Conservation (phyloP, 495 filamentous ascomycete genomes). For the Penicillium psychrofluorescens region DNA sequence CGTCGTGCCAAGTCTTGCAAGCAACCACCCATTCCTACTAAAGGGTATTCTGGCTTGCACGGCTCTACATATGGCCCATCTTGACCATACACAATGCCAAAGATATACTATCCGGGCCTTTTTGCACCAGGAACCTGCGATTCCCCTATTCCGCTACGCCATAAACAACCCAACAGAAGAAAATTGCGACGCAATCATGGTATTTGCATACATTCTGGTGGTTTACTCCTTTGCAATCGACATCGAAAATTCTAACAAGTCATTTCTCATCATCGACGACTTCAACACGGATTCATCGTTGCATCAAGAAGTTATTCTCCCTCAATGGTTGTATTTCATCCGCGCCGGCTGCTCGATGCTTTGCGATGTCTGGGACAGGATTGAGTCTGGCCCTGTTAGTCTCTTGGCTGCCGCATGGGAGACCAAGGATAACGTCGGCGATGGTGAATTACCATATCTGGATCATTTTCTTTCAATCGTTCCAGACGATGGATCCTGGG, state of each 20-base stretch:
- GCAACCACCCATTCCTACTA: conserved; percentile 17
- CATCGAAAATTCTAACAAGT: conserved; percentile 1
- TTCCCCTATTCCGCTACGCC: conserved; percentile 23
- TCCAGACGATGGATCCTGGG: conserved; percentile 4
- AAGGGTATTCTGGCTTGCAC: conserved; percentile 30
- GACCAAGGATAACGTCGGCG: not conserved
- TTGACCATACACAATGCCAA: conserved; percentile 4
- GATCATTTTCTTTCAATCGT: conserved; percentile 6
- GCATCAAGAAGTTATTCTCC: conserved; percentile 3
- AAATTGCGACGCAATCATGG: conserved; percentile 28
- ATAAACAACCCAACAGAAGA: conserved; percentile 11
- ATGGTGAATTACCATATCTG: conserved; percentile 5
- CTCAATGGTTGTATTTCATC: conserved; percentile 14
- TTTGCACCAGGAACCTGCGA: conserved; percentile 20
- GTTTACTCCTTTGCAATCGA: conserved; percentile 16
- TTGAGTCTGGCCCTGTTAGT: conserved; percentile 6
- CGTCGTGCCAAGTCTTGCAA: conserved; percentile 15
- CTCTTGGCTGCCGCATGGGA: conserved; percentile 10
- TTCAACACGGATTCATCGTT: not conserved
- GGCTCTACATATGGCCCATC: conserved; percentile 20
- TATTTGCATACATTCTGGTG: conserved; percentile 27
- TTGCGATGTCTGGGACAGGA: conserved; percentile 9
- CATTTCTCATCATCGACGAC: conserved; percentile 7
- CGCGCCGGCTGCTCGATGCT: conserved; percentile 11
- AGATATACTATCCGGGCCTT: conserved; percentile 14